Evolutionary conservation across 192 early-diverging fungal species (phyloP).

Genomic region (Backusella westeae): DNA sequence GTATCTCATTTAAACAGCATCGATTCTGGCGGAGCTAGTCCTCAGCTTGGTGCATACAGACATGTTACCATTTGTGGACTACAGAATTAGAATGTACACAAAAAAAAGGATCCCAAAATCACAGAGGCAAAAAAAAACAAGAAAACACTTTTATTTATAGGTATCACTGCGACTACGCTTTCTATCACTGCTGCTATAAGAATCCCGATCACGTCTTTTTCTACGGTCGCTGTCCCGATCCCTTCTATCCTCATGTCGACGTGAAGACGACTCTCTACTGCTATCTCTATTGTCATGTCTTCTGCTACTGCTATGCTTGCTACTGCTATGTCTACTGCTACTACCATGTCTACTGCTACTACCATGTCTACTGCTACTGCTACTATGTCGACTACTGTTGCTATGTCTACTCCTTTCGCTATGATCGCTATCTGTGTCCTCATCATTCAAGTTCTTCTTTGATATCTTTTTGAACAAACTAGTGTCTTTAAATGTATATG

Average conservation of each 20-base stretch:
- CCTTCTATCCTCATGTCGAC: not conserved
- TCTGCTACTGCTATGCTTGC: not conserved
- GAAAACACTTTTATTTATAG: not conserved
- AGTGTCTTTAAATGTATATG: constrained; percentile 29
- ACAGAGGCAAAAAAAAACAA: not conserved
- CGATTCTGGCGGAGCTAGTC: too few relatives aligned
- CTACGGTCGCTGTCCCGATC: not conserved
- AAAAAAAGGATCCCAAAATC: not conserved
- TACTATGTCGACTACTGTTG: not conserved
- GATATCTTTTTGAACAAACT: constrained; percentile 33
- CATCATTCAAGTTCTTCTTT: constrained; percentile 9
- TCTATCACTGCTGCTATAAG: not conserved
- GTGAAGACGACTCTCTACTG: not conserved
- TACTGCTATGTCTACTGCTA: not conserved
- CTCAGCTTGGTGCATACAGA: too few relatives aligned
- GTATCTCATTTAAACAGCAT: not conserved
- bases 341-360: constrained; percentile 6
- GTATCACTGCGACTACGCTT: not conserved
- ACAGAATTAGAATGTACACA: too few relatives aligned
- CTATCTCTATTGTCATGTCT: not conserved
- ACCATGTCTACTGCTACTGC: not conserved
- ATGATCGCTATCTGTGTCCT: not conserved
- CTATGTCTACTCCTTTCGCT: not conserved
- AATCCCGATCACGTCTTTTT: not conserved
- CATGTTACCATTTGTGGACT: too few relatives aligned